A percentile compares a stretch with the other conserved stretches of the same genome.
Evolutionary conservation across 352 stramenopile species (phyloP).

Genomic region (Pythium aristosporum): DNA sequence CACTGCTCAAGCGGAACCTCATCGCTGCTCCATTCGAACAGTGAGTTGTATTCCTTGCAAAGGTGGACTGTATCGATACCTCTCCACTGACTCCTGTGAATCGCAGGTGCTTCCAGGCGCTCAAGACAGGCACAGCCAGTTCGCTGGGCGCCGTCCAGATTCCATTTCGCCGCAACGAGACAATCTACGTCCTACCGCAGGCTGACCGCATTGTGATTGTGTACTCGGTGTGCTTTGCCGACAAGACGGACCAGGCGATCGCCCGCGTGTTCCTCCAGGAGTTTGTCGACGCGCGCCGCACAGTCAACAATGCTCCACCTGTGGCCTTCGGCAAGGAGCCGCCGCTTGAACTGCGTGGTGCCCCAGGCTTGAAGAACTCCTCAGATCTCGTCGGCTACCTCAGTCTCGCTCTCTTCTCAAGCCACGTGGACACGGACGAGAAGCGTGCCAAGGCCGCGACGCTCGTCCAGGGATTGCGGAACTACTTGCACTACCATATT

Average conservation of each 20-base stretch:
- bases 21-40: conserved; percentile 76
- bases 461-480: conserved; percentile 87
- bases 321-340: conserved; percentile 90
- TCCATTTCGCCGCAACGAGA: conserved; percentile 85
- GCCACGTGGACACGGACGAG: conserved; percentile 84
- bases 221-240: conserved; percentile 92
- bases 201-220: conserved; percentile 90
- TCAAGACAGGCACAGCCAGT: conserved; percentile 57
- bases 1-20: conserved; percentile 84
- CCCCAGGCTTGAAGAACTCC: conserved; percentile 57
- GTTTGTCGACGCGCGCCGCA: conserved; percentile 90
- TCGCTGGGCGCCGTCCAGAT: conserved; percentile 72
- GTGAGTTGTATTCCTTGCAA: conserved; percentile 18
- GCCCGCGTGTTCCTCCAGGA: conserved; percentile 91
- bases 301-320: conserved; percentile 93
- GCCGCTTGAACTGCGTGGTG: conserved; percentile 80
- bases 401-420: conserved; percentile 86
- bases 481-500: conserved; percentile 97
- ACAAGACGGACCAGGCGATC: conserved; percentile 91
- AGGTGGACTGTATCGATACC: not conserved
- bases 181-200: conserved; percentile 84
- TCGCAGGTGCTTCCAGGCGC: conserved; percentile 66
- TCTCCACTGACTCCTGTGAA: not conserved
- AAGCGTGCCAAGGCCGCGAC: conserved; percentile 89
- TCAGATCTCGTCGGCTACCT: conserved; percentile 88